Conservation (phyloP, 2,329 filamentous ascomycete genomes). For the Helicocarpus griseus region DNA sequence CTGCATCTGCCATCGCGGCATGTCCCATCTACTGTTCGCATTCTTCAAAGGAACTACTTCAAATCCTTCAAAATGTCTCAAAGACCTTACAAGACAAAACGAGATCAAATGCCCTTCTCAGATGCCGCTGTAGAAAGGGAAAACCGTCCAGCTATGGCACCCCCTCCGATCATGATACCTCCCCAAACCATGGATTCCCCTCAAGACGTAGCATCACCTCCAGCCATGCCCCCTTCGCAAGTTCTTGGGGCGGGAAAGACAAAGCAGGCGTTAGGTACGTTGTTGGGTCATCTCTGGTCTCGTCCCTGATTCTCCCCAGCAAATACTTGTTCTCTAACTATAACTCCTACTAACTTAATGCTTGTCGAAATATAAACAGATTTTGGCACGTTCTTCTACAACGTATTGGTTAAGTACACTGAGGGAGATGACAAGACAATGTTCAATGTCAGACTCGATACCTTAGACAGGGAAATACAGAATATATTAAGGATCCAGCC, state of each 20-base stretch:
- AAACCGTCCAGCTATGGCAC: no score
- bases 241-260: no score
- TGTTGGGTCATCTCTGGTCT: not conserved
- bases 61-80: not conserved
- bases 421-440: not conserved
- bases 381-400: not conserved
- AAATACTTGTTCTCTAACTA: not conserved
- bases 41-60: not conserved
- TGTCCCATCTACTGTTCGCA: not conserved
- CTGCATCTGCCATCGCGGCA: no score
- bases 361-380: not conserved
- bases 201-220: no score
- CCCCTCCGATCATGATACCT: no score
- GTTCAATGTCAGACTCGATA: not conserved
- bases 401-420: not conserved
- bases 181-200: no score
- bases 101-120: no score
- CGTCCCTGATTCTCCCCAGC: no score
- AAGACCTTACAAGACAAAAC: not conserved
- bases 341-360: not conserved
- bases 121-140: no score
- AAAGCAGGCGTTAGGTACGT: constrained; percentile 1
- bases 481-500: constrained; percentile 8
- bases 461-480: constrained; percentile 10
- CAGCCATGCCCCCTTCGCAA: not conserved